A percentile compares a stretch with the other conserved stretches of the same genome.
Conservation (phyloP, 495 filamentous ascomycete species). For the Talaromyces proteolyticus region DNA sequence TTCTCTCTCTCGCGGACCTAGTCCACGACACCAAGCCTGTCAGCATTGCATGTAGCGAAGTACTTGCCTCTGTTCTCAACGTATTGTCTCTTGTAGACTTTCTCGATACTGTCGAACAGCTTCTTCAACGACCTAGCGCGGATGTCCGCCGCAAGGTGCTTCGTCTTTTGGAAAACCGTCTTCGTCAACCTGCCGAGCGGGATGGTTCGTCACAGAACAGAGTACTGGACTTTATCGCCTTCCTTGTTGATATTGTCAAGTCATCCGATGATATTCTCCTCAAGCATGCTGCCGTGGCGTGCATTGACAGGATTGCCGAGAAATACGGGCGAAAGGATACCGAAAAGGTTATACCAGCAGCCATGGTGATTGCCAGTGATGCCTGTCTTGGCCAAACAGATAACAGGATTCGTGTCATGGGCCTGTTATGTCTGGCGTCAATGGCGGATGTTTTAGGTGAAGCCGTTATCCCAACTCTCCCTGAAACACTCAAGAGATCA, state of each 20-base stretch:
- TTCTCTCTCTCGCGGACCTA: conserved; percentile 54
- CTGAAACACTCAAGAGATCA: conserved; percentile 63
- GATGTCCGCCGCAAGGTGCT: conserved; percentile 74
- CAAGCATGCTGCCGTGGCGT: conserved; percentile 75
- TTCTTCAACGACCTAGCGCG: conserved; percentile 67
- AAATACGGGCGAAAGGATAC: conserved; percentile 86
- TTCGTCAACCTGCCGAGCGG: conserved; percentile 59
- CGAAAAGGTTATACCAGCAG: conserved; percentile 56
- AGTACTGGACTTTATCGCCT: conserved; percentile 72
- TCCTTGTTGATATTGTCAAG: conserved; percentile 65
- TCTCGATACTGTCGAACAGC: conserved; percentile 70
- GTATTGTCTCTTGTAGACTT: conserved; percentile 79
- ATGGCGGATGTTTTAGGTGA: conserved; percentile 83
- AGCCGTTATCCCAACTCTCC: conserved; percentile 74
- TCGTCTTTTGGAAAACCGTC: conserved; percentile 66
- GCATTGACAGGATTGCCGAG: conserved; percentile 84
- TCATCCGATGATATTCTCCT: conserved; percentile 63
- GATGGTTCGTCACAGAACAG: conserved; percentile 60
- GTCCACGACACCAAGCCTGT: conserved; percentile 55
- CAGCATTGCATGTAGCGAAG: conserved; percentile 57
- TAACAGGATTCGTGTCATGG: conserved; percentile 66
- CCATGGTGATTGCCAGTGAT: conserved; percentile 66
- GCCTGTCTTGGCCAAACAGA: conserved; percentile 71
- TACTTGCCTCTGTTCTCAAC: conserved; percentile 67
- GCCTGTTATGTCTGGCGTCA: conserved; percentile 81